Base-by-base conservation (phyloP, 2,329 filamentous ascomycete genomes). In the Diaporthe aspalathi region DNA sequence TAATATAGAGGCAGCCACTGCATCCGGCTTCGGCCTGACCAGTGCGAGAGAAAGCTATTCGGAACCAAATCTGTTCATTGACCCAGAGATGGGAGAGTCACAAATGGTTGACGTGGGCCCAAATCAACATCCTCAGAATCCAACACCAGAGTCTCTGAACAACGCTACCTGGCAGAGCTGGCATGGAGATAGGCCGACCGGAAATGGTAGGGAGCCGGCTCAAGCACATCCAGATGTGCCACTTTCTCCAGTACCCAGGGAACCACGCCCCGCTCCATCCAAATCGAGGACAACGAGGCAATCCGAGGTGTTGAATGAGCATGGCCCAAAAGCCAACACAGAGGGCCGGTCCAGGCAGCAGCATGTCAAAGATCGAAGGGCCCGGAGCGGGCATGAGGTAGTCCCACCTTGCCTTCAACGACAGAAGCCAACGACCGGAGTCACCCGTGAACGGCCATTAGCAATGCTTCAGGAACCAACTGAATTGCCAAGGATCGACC, bases 401-500 rank as follows among this genome's bases (percentile, higher is more conserved):
- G 60, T 50, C 9, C 45, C n/a, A n/a, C n/a, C 60, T 20, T 45
- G n/a, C 29, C 60, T 65, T 50, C 60, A 50, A 35, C 60, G n/a
- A 22, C 60, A 65, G 24, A 67, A n/a, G 32, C 22, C 27, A 22
- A 57, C 43, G 22, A 43, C 8, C 43, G 47, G 4, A 29, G 4
- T 24, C 8, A 16, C 2, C 6, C 45, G 52, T 16, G 77, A 77
- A 80, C 78, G 70, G 45, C 80, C 57, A 77, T 70, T 79, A 0
- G 78, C 78, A 0, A 76, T 75, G 7, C 27, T 80, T 3, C 60
- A 72, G 43, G 38, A 71, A 57, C 70, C 68, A 17, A 70, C 43
- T 11, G 67, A 22, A 0, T 74, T 78, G 5, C 79, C 80, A 0
- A 63, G 69, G 17, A 81, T 87, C 3, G 81, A 84, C 57, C 82